Conservation (phyloP, 2,329 filamentous ascomycete species). For the Penicillium sp. region DNA sequence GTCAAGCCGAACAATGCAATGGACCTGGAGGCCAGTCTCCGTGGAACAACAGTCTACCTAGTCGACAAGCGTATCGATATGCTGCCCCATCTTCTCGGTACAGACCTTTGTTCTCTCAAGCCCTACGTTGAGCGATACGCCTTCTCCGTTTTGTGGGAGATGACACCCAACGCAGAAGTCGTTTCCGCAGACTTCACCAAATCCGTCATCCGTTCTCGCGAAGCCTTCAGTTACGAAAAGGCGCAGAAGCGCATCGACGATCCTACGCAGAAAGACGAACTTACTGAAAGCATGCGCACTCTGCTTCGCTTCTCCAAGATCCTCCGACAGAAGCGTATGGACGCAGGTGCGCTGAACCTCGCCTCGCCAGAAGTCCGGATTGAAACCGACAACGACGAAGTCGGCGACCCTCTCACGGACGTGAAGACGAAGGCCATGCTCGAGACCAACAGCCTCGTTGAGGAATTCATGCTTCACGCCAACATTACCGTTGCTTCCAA, state of each 20-base stretch:
- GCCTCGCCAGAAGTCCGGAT: constrained; percentile 95
- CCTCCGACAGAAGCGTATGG: constrained; percentile 89
- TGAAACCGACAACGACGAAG: constrained; percentile 88
- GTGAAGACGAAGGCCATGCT: constrained; percentile 91
- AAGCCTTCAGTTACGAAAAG: constrained; percentile 96
- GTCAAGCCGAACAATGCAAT: constrained; percentile 95
- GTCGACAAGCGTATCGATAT: constrained; percentile 99
- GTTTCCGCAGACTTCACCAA: constrained; percentile 81
- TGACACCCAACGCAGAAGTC: constrained; percentile 75
- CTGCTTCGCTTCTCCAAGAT: constrained; percentile 84
- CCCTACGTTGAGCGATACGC: constrained; percentile 93
- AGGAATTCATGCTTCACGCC: constrained; percentile 98
- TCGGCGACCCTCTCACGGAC: constrained; percentile 79
- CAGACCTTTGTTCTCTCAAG: constrained; percentile 90
- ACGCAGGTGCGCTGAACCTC: constrained; percentile 85
- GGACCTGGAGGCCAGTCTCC: constrained; percentile 87
- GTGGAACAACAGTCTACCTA: constrained; percentile 91
- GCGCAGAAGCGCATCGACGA: constrained; percentile 93
- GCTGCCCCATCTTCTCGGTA: constrained; percentile 91
- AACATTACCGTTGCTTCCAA: constrained; percentile 88
- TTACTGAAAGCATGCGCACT: constrained; percentile 80
- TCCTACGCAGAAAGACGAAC: constrained; percentile 70
- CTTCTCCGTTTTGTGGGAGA: constrained; percentile 80
- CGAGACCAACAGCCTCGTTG: constrained; percentile 92
- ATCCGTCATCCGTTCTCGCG: constrained; percentile 90